Conservation (phyloP, 139 green algal genomes). For the Desmodesmus armatus region DNA sequence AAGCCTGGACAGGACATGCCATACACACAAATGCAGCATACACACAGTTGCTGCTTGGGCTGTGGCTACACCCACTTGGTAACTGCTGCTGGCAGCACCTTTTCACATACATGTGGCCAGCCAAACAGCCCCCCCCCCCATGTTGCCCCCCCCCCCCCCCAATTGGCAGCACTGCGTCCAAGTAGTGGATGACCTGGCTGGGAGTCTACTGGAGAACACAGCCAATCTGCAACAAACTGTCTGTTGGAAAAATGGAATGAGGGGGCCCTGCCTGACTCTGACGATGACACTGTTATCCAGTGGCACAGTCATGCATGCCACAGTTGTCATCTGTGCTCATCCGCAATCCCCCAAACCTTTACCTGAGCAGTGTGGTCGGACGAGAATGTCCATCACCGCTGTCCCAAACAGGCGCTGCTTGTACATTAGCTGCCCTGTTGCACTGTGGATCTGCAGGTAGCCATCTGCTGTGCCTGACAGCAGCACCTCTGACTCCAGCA, state of each 20-base stretch:
- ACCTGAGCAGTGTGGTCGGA: slow-evolving; percentile 36
- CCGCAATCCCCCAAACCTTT: too few species aligned
- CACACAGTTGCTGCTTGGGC: neutral
- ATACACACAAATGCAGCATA: neutral
- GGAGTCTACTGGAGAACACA: too few species aligned
- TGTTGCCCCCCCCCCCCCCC: too few species aligned
- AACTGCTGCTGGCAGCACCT: slow-evolving; percentile 2
- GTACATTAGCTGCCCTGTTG: slow-evolving; percentile 56
- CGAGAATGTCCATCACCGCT: slow-evolving; percentile 25
- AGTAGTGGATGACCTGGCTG: too few species aligned
- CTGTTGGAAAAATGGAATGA: too few species aligned
- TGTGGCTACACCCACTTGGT: neutral
- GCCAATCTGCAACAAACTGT: too few species aligned
- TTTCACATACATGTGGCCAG: neutral
- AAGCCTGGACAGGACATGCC: slow-evolving; percentile 47
- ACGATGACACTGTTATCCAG: too few species aligned
- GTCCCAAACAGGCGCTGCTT: slow-evolving; percentile 63
- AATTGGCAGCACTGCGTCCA: too few species aligned
- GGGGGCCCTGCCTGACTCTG: too few species aligned
- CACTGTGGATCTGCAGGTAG: slow-evolving; percentile 69
- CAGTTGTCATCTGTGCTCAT: too few species aligned
- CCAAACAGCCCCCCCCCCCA: too few species aligned
- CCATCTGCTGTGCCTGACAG: slow-evolving; percentile 68
- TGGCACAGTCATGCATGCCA: too few species aligned
- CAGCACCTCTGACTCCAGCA: slow-evolving; percentile 53